A percentile compares a stretch with the other conserved stretches of the same genome.
Evolutionary conservation across 2,329 filamentous ascomycete species (phyloP).

Genomic region (Arthrinium phaeospermum): DNA sequence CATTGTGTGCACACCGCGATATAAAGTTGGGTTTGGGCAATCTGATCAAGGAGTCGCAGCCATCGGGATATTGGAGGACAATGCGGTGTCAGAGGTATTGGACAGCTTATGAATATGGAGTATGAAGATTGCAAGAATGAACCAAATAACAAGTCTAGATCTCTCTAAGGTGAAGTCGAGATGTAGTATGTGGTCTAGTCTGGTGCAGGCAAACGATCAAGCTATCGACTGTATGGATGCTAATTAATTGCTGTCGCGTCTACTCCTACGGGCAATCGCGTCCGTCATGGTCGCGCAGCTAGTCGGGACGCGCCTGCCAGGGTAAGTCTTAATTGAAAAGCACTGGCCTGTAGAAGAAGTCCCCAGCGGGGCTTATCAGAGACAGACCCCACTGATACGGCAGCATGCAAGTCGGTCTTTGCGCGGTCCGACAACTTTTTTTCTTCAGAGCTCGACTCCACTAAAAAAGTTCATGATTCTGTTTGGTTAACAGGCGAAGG

Average conservation of each 20-base stretch:
- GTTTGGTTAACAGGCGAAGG: not conserved
- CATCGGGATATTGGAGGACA: not conserved
- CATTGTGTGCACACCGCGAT: not conserved
- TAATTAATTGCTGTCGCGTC: conserved; percentile 10
- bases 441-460: conserved; percentile 17
- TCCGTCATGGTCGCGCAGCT: conserved; percentile 15
- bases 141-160: not conserved
- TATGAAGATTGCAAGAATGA: not conserved
- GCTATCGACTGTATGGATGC: not conserved
- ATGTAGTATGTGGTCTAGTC: not conserved
- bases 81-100: not conserved
- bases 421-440: conserved; percentile 24
- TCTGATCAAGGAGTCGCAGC: conserved; percentile 5
- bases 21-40: not conserved
- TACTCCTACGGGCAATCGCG: not conserved
- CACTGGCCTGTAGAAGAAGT: not conserved
- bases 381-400: conserved; percentile 19
- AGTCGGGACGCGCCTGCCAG: conserved; percentile 10
- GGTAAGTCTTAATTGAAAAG: not conserved
- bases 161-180: not conserved
- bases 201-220: not conserved
- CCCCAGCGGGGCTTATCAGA: not conserved
- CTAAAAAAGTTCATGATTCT: conserved; percentile 20
- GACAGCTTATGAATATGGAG: not conserved
- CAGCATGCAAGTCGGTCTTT: conserved; percentile 14